Evolutionary conservation across 1,139 yeast species (phyloP).

Genomic region (Yamadazyma membranifaciens): DNA sequence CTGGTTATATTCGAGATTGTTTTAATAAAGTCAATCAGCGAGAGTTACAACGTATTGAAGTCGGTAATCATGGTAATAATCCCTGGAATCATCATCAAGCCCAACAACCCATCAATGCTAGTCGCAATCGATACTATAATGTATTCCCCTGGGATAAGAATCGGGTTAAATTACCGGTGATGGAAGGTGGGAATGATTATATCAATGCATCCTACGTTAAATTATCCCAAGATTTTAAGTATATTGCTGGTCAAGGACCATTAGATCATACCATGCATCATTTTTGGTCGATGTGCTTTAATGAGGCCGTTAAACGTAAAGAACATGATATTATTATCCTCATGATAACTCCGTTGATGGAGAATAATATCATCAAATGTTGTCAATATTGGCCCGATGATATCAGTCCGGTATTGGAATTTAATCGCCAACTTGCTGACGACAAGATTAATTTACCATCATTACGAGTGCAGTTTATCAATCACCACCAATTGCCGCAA

Average conservation of each 20-base stretch:
- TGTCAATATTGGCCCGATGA: constrained; percentile 68
- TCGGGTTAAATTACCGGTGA: constrained; percentile 31
- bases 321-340: constrained; percentile 56
- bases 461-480: constrained; percentile 20
- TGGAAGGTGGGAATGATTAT: constrained; percentile 28
- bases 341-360: constrained; percentile 84
- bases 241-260: constrained; percentile 62
- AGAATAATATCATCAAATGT: constrained; percentile 63
- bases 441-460: constrained; percentile 28
- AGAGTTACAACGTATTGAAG: constrained; percentile 7
- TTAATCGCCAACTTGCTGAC: constrained; percentile 15
- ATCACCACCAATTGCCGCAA: constrained; percentile 17
- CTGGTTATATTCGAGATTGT: constrained; percentile 6
- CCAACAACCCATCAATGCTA: constrained; percentile 6
- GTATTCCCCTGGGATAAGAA: constrained; percentile 43
- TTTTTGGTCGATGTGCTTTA: constrained; percentile 84
- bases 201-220: constrained; percentile 43
- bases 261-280: constrained; percentile 56
- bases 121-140: constrained; percentile 40
- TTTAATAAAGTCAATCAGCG: constrained; percentile 8
- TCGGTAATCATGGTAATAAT: too few species aligned
- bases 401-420: constrained; percentile 17
- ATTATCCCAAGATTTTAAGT: constrained; percentile 18
- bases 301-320: constrained; percentile 36
- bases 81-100: constrained; percentile 8